phyloP scores from a whole-genome alignment of 2,329 filamentous ascomycete genomes.

The Teratosphaeria nubilosa region DNA sequence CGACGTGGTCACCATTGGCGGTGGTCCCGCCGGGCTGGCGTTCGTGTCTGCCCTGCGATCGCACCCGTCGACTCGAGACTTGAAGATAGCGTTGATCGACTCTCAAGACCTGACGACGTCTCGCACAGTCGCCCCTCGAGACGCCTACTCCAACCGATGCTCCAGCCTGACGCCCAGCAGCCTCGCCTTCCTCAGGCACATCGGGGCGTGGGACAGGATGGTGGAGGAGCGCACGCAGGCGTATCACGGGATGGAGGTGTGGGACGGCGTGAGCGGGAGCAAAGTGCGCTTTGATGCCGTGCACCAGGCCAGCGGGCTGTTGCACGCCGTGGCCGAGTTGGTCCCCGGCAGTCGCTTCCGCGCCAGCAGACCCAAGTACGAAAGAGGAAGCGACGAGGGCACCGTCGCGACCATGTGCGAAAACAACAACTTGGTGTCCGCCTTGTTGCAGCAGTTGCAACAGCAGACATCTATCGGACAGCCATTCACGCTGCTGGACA shows the following conservation, averaged over 20 bases:
- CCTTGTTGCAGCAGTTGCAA: conserved; percentile 45
- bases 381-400: conserved; percentile 9
- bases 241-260: conserved; percentile 96
- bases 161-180: conserved; percentile 88
- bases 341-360: conserved; percentile 20
- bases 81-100: conserved; percentile 84
- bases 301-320: conserved; percentile 13
- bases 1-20: conserved; percentile 86
- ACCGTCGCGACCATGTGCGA: conserved; percentile 92
- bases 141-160: conserved; percentile 85
- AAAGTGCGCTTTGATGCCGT: conserved; percentile 63
- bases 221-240: conserved; percentile 64
- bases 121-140: conserved; percentile 47
- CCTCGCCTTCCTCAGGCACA: conserved; percentile 64
- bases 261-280: conserved; percentile 85
- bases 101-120: conserved; percentile 69
- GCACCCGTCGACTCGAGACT: conserved; percentile 45
- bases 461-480: conserved; percentile 27
- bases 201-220: conserved; percentile 78
- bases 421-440: conserved; percentile 79
- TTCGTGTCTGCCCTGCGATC: conserved; percentile 40
- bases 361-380: conserved; percentile 14
- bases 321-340: conserved; percentile 18
- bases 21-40: conserved; percentile 80
- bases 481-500: conserved; percentile 64